Evolutionary conservation across 345 rosid species (phyloP), one percentile per base, ranked within the genome.

Genomic region (thale cress (Arabidopsis thaliana)): DNA sequence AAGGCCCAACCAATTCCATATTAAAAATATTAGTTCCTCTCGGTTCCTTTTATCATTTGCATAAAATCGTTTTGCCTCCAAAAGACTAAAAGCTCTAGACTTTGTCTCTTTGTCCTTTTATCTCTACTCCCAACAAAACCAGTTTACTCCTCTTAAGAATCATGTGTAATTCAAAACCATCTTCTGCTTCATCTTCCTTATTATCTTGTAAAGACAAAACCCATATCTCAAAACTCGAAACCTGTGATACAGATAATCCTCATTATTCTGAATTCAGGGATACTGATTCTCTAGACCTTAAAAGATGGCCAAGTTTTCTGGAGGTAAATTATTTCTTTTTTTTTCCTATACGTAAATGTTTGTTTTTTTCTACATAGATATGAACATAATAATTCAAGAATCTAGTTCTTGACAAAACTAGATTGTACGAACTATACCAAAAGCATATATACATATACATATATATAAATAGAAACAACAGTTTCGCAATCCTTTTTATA

Each of bases 301-400:
- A 67, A 23, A 85, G 89, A 84, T 88, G 92, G 96, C 99, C 98
- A 67, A 88, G 93, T 69, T 86, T 85, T 70, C 82, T 85, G 14
- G 89, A 95, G 97, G 99, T 95, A 80, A 59, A 36, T 38, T 10
- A 8, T 44, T 1, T 1, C 42, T 10, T 50, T 30, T 59, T 24
- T 48, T 4, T 6, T 13, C 9, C 3, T 44, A 2, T 42, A 30
- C 3, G 20, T 6, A 45, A 44, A 69, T 51, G 10, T 46, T 7
- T 44, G 1, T 44, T 46, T 32, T 6, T 33, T 28, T 28, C 2
- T 40, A 55, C 9, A 7, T 8, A 55, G 7, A 14, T 14, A 44
- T 42, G 14, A 41, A 48, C 1, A 48, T 16, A 48, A 3, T 3
- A 48, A 7, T 48, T 16, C 59, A 44, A 62, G 40, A 59, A 48